phyloP scores from a whole-genome alignment of 2,329 filamentous ascomycete species.

The Sarocladium oryzae region DNA sequence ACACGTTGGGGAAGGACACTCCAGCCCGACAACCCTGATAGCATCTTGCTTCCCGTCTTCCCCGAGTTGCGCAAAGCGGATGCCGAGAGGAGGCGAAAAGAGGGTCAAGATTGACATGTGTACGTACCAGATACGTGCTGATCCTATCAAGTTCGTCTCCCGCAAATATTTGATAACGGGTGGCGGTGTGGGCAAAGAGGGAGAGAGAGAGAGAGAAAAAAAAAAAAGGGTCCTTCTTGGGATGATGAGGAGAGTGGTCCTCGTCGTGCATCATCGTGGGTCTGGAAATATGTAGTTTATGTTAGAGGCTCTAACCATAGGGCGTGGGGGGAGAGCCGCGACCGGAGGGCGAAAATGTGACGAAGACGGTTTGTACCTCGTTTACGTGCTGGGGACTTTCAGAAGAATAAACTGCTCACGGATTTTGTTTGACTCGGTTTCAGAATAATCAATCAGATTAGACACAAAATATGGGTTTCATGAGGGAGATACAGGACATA shows the following conservation, averaged over 20 bases:
- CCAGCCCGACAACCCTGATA: background rate
- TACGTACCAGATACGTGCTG: no score
- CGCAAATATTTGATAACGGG: background rate
- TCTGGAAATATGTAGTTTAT: conserved; percentile 8
- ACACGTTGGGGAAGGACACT: background rate
- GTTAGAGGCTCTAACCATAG: background rate
- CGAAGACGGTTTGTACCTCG: background rate
- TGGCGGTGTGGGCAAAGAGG: background rate
- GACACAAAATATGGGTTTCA: no score
- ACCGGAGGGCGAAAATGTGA: background rate
- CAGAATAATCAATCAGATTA: no score
- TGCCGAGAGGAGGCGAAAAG: background rate
- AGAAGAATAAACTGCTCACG: no score
- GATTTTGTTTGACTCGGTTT: no score
- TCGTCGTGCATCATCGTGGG: conserved; percentile 1
- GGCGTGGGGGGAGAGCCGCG: background rate
- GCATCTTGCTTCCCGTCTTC: background rate
- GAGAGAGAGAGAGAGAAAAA: background rate
- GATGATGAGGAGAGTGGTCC: no score
- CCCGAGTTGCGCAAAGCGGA: background rate
- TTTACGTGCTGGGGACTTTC: no score
- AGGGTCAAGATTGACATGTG: background rate
- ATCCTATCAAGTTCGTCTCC: no score
- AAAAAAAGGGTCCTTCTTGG: no score
- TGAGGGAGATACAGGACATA: no score